phyloP scores from a whole-genome alignment of 2,329 filamentous ascomycete species.

The Gaeumannomyces tritici region DNA sequence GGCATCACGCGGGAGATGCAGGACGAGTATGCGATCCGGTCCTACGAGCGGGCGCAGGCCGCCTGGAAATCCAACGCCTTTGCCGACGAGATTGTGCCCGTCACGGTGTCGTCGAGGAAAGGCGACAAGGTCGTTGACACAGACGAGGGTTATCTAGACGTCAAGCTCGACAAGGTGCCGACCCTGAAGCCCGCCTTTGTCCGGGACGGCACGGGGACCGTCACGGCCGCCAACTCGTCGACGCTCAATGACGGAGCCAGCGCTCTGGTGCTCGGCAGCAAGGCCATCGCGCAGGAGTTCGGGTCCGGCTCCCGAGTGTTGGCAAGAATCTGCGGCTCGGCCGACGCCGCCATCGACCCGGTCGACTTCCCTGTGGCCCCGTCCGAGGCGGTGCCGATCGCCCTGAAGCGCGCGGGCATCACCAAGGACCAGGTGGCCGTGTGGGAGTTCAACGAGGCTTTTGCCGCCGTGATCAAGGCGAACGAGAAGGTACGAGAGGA shows the following conservation, averaged over 20 bases:
- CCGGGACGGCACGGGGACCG: slow-evolving; percentile 73
- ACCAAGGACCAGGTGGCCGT: slow-evolving; percentile 84
- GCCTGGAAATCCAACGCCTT: slow-evolving; percentile 81
- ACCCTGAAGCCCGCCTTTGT: slow-evolving; percentile 88
- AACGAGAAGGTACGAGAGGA: slow-evolving; percentile 71
- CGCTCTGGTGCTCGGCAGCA: slow-evolving; percentile 76
- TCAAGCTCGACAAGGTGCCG: slow-evolving; percentile 79
- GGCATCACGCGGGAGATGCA: slow-evolving; percentile 74
- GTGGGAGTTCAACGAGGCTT: slow-evolving; percentile 99
- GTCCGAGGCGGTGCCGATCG: slow-evolving; percentile 83
- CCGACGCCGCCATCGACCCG: slow-evolving; percentile 82
- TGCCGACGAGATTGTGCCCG: slow-evolving; percentile 80
- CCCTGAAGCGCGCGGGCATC: slow-evolving; percentile 80
- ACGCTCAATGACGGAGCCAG: slow-evolving; percentile 92
- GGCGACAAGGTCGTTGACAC: slow-evolving; percentile 69
- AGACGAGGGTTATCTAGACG: slow-evolving; percentile 82
- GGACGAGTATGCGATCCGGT: slow-evolving; percentile 82
- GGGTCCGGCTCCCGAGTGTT: slow-evolving; percentile 70
- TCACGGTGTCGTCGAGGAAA: slow-evolving; percentile 77
- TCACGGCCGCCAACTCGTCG: slow-evolving; percentile 90
- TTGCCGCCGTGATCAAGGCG: slow-evolving; percentile 89
- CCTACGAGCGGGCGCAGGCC: slow-evolving; percentile 80
- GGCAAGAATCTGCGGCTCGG: slow-evolving; percentile 76
- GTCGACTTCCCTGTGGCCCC: slow-evolving; percentile 94
- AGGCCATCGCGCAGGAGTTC: slow-evolving; percentile 70